phyloP scores from a whole-genome alignment of 2,329 filamentous ascomycete genomes.

The Coniochaeta hoffmannii region DNA sequence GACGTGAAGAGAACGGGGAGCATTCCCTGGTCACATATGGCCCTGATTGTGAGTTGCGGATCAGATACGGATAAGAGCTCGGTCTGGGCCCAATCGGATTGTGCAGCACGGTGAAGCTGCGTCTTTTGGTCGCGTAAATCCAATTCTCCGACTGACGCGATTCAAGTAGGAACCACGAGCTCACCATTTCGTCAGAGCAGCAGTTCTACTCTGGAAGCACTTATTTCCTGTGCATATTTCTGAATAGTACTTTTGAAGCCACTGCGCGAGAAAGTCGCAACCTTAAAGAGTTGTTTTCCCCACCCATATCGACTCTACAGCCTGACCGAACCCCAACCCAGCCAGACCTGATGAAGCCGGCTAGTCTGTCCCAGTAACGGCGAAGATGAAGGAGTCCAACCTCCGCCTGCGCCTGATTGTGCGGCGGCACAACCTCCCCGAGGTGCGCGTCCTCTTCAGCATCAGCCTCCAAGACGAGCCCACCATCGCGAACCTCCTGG shows the following conservation, averaged over 20 bases:
- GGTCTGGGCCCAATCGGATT: too few relatives aligned
- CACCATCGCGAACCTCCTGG: slow-evolving; percentile 70
- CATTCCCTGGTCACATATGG: too few relatives aligned
- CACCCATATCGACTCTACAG: background rate
- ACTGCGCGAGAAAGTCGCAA: background rate
- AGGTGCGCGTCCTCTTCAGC: slow-evolving; percentile 65
- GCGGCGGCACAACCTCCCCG: slow-evolving; percentile 65
- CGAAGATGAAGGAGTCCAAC: slow-evolving; percentile 23
- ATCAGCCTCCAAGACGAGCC: slow-evolving; percentile 49
- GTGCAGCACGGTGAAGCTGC: too few relatives aligned
- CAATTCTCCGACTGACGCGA: too few relatives aligned
- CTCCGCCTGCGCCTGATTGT: slow-evolving; percentile 71
- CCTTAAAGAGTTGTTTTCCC: background rate
- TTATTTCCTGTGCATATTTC: background rate
- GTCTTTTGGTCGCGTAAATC: too few relatives aligned
- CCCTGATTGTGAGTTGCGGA: too few relatives aligned
- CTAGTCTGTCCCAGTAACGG: background rate
- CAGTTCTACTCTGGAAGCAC: background rate
- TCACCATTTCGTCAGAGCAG: background rate
- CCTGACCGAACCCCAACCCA: background rate
- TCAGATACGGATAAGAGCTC: too few relatives aligned
- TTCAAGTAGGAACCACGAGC: background rate
- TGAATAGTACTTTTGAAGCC: background rate
- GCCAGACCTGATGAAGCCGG: background rate
- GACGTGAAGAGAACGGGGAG: background rate